Conservation (phyloP, 345 rosid genomes). For the Cardamine resedifolia region DNA sequence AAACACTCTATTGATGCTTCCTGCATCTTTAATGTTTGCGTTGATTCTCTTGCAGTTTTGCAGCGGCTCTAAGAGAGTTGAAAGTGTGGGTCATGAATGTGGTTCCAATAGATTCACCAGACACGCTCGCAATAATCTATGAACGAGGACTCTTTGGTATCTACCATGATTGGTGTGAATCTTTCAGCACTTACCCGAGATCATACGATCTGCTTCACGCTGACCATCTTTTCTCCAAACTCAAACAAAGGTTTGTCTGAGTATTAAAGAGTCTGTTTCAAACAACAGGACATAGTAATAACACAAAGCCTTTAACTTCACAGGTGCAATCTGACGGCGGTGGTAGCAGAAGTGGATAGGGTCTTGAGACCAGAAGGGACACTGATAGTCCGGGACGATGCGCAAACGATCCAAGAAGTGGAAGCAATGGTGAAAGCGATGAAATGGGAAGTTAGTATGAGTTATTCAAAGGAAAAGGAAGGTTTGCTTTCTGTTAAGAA, state of each 20-base stretch:
- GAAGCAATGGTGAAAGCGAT: constrained; percentile 60
- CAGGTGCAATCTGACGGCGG: constrained; percentile 74
- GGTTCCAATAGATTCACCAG: constrained; percentile 78
- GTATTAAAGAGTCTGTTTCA: neutral
- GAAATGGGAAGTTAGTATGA: constrained; percentile 87
- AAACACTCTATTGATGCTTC: neutral
- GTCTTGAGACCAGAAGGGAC: constrained; percentile 87
- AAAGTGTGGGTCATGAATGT: constrained; percentile 96
- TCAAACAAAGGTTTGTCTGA: constrained; percentile 63
- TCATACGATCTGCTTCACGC: constrained; percentile 95
- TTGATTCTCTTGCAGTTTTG: constrained; percentile 60
- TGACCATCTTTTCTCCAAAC: constrained; percentile 87
- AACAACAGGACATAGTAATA: neutral
- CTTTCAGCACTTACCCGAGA: constrained; percentile 97
- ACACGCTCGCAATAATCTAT: constrained; percentile 85
- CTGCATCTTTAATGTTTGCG: constrained; percentile 13
- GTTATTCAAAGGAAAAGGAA: constrained; percentile 71
- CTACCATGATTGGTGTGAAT: constrained; percentile 97
- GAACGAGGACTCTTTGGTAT: constrained; percentile 93
- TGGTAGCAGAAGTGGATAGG: constrained; percentile 85
- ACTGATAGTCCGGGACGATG: constrained; percentile 71
- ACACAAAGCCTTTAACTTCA: neutral
- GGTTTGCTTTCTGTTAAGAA: constrained; percentile 85
- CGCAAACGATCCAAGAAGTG: constrained; percentile 55
- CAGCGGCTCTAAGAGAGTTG: constrained; percentile 81